Evolutionary conservation across 2,329 filamentous ascomycete genomes (phyloP), one percentile per base, ranked within the genome.

Genomic region (Leptosphaerulina australis): DNA sequence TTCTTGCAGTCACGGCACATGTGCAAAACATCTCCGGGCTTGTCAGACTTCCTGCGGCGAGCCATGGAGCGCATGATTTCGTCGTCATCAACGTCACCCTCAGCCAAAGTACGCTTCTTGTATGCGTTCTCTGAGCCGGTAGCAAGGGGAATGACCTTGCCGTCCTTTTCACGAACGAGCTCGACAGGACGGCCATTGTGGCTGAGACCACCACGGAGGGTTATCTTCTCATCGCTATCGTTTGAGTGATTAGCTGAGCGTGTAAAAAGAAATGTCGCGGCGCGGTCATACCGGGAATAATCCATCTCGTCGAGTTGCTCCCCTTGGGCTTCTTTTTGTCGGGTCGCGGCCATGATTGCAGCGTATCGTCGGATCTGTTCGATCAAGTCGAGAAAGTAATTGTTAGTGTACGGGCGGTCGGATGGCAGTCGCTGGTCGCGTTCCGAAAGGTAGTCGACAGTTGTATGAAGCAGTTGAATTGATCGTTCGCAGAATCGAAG

Each of bases 361-460:
- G 91, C 92, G 83, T 96, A 96, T 71, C 90, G 84, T 71, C 87
- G 85, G 65, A 97, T 91, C 83, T 97, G 92, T 73, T 95, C 90
- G 73, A 95, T 87, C 55, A 97, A 86, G 78, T 97, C 93, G 77
- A 97, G 88, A 73, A 97, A 97, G 77, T 97, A 97, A 71, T 90
- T 90, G 82, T 89, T 91, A 81, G 88, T 94, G 80, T 97, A 97
- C 61, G 91, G 91, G 66, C 88, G 87, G 75, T 97, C 93, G 75
- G 84, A 80, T 53, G 90, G 88, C 72, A 90, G 85, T 61, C 87
- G 87, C 77, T 93, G 90, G 74, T 97, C 92, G 71, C 86, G 86
- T 71, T 95, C 91, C 79, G 84, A 87, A 59, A 97, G 81, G 74
- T 88, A 87, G 74, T 91, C 87, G 74, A 95, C 90, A 53, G 91